Percentiles rank a stretch among this genome's conserved stretches.
These are phyloP conservation scores for Erodium chrysanthum DNA, from an alignment of 441 rosid species.

Conservation along the genomic window DNA sequence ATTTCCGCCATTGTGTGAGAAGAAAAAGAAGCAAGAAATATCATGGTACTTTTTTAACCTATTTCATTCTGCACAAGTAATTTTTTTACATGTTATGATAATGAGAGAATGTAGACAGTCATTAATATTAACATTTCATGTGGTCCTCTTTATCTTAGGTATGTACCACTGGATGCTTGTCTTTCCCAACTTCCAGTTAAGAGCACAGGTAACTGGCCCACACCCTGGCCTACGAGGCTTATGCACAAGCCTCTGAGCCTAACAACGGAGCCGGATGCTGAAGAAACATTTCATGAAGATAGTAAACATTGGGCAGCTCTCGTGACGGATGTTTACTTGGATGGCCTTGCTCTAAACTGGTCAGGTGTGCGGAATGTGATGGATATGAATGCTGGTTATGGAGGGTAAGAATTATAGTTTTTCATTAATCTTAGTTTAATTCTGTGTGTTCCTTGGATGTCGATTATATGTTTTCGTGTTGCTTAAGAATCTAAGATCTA, in stretches of 20 bases:
- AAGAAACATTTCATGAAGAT: constrained; percentile 40
- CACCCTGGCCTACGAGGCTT: constrained; percentile 68
- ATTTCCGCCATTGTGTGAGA: constrained; percentile 54
- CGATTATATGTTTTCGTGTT: background rate
- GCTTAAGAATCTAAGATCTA: constrained; percentile 4
- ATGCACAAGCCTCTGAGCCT: constrained; percentile 42
- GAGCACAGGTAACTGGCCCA: constrained; percentile 47
- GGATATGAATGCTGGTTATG: constrained; percentile 92
- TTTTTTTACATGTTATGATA: background rate
- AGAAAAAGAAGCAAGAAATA: constrained; percentile 27
- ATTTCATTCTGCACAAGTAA: background rate
- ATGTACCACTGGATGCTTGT: constrained; percentile 52
- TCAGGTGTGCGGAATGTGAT: constrained; percentile 53
- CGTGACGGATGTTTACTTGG: constrained; percentile 55
- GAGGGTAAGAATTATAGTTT: constrained; percentile 49
- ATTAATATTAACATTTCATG: background rate
- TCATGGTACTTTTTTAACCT: constrained; percentile 45
- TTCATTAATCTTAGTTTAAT: background rate
- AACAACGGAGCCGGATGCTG: constrained; percentile 28
- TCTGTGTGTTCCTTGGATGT: background rate
- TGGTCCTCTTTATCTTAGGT: constrained; percentile 33
- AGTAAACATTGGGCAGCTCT: constrained; percentile 61
- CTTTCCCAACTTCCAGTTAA: constrained; percentile 54
- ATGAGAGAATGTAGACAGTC: background rate
- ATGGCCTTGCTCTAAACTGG: constrained; percentile 59